Conservation (phyloP, 345 rosid species). For the Euclidium syriacum region DNA sequence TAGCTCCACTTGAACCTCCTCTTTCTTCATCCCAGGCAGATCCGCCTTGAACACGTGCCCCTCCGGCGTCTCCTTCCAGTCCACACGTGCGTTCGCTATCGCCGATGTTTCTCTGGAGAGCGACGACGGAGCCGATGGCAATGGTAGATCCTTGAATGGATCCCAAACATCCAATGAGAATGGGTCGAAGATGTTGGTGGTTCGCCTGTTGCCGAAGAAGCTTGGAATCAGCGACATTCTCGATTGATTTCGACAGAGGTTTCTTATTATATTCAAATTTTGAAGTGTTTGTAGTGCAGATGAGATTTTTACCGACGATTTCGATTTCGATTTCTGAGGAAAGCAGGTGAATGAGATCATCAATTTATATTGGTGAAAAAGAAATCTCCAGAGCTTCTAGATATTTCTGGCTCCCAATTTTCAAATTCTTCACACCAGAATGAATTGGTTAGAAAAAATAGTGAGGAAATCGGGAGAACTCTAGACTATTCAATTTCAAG, state of each 20-base stretch:
- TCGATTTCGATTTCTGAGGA: neutral
- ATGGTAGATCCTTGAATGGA: constrained; percentile 4
- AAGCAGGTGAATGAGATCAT: neutral
- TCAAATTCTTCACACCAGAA: neutral
- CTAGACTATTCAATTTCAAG: neutral
- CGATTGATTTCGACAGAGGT: neutral
- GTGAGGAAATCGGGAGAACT: neutral
- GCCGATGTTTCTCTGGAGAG: constrained; percentile 21
- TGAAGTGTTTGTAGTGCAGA: too few species aligned
- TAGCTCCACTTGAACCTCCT: constrained; percentile 37
- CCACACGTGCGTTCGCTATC: constrained; percentile 18
- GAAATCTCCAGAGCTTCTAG: constrained; percentile 13
- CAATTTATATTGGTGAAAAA: neutral
- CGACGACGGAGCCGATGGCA: neutral
- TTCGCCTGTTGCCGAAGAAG: constrained; percentile 21
- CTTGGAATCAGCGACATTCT: constrained; percentile 27
- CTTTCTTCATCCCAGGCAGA: constrained; percentile 39
- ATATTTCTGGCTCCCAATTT: neutral
- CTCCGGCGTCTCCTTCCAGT: constrained; percentile 41
- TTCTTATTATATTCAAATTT: too few species aligned
- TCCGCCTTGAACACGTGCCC: constrained; percentile 41
- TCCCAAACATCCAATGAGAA: constrained; percentile 26
- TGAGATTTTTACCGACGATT: too few species aligned
- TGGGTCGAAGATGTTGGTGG: constrained; percentile 10
- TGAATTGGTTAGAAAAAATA: neutral